Conservation (phyloP, 345 rosid genomes). For the Rhizophora apiculata region DNA sequence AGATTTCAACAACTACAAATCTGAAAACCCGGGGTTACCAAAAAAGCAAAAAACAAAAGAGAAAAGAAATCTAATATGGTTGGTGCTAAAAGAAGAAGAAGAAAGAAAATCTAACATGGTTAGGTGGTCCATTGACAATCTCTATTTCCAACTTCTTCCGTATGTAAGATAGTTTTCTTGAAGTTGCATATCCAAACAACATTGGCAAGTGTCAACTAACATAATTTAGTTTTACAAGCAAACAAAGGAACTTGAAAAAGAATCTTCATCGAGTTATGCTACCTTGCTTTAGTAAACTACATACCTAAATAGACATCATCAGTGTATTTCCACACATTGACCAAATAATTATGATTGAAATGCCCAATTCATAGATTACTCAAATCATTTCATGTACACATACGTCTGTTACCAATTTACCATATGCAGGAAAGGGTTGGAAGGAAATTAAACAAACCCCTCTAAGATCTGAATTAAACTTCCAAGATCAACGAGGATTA, state of each 20-base stretch:
- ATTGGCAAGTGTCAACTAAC: not conserved
- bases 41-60: no score
- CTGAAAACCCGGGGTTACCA: not conserved
- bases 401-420: slow-evolving; percentile 7
- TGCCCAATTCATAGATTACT: slow-evolving; percentile 11
- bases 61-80: no score
- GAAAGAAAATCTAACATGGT: not conserved
- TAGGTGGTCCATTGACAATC: slow-evolving; percentile 9
- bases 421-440: slow-evolving; percentile 30
- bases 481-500: slow-evolving; percentile 31
- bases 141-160: slow-evolving; percentile 2
- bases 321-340: not conserved
- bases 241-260: not conserved
- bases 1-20: not conserved
- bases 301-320: no score
- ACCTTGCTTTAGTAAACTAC: not conserved
- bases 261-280: slow-evolving; percentile 11
- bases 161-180: slow-evolving; percentile 13
- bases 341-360: slow-evolving; percentile 9
- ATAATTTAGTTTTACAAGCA: no score
- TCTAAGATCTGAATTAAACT: slow-evolving; percentile 22
- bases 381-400: slow-evolving; percentile 29
- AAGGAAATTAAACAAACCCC: slow-evolving; percentile 22
- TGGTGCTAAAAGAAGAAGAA: no score
- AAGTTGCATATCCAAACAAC: slow-evolving; percentile 3